Evolutionary conservation across 1,284 basidiomycete genomes (phyloP).

Genomic region (Somion occarium): DNA sequence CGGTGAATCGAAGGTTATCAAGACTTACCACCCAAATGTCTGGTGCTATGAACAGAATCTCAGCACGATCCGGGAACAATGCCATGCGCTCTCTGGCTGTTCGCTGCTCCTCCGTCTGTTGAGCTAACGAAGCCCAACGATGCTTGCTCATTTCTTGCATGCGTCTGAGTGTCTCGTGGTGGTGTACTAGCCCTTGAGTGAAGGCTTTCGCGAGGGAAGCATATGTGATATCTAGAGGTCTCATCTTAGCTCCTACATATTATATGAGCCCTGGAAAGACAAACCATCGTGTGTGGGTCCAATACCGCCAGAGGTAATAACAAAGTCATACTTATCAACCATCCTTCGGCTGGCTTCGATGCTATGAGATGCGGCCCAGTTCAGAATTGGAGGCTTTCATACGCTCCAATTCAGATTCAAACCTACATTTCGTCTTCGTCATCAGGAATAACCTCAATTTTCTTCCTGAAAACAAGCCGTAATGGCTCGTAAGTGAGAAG

Average conservation of each 20-base stretch:
- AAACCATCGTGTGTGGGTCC: slow-evolving; percentile 84
- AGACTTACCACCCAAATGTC: slow-evolving; percentile 80
- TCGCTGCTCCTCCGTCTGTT: slow-evolving; percentile 67
- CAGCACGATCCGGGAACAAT: slow-evolving; percentile 72
- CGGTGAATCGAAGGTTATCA: not conserved
- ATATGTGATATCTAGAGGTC: slow-evolving; percentile 78
- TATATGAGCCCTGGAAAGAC: slow-evolving; percentile 14
- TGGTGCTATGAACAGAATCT: slow-evolving; percentile 67
- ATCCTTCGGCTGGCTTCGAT: slow-evolving; percentile 83
- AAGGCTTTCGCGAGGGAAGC: slow-evolving; percentile 85
- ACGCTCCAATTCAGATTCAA: slow-evolving; percentile 10
- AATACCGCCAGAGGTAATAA: slow-evolving; percentile 84
- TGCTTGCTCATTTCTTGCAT: slow-evolving; percentile 69
- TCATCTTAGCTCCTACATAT: not conserved
- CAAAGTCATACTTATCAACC: slow-evolving; percentile 82
- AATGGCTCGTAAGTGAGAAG: not conserved
- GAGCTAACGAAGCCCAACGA: slow-evolving; percentile 43
- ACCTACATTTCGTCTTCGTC: slow-evolving; percentile 85
- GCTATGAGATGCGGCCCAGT: slow-evolving; percentile 43
- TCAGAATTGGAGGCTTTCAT: too few species aligned
- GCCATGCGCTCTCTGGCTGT: slow-evolving; percentile 80
- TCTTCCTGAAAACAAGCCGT: slow-evolving; percentile 50
- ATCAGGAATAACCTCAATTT: slow-evolving; percentile 90
- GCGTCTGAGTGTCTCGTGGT: slow-evolving; percentile 76
- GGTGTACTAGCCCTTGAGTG: slow-evolving; percentile 66